Percentiles rank a stretch among this genome's conserved stretches.
Conservation (phyloP, 2,329 filamentous ascomycete genomes). For the Colletotrichum tropicale region DNA sequence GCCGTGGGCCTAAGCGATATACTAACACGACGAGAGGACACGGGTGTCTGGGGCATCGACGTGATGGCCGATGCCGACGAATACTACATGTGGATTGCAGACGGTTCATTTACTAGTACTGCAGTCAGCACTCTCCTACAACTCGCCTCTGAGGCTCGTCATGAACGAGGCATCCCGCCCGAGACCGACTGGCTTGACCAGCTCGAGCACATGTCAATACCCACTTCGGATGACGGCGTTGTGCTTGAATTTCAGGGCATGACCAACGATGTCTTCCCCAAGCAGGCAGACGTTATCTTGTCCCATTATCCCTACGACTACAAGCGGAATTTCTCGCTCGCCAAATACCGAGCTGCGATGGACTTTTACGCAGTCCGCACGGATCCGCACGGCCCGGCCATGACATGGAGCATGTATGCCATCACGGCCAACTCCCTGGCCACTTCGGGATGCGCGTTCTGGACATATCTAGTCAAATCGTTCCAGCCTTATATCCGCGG, state of each 20-base stretch:
- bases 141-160: not conserved
- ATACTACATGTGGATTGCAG: conserved; percentile 14
- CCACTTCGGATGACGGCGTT: conserved; percentile 39
- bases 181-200: not conserved
- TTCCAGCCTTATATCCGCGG: conserved; percentile 67
- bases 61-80: conserved; percentile 24
- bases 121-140: not conserved
- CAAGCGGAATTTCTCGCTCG: conserved; percentile 40
- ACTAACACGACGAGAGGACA: conserved; percentile 17
- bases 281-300: conserved; percentile 73
- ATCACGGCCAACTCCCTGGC: conserved; percentile 71
- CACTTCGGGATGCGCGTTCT: conserved; percentile 69
- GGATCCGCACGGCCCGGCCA: conserved; percentile 66
- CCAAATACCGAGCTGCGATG: conserved; percentile 32
- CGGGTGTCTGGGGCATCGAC: conserved; percentile 19
- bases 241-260: conserved; percentile 70
- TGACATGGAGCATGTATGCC: conserved; percentile 75
- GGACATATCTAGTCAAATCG: conserved; percentile 69
- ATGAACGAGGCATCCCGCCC: not conserved
- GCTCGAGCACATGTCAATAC: conserved; percentile 18
- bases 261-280: conserved; percentile 69
- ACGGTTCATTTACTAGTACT: not conserved
- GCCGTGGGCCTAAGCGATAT: conserved; percentile 9
- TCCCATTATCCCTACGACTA: conserved; percentile 68
- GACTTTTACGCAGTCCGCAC: conserved; percentile 33